These are phyloP conservation scores for Epichloe gansuensis DNA, from an alignment of 2,329 filamentous ascomycete genomes.

Conservation along the genomic window DNA sequence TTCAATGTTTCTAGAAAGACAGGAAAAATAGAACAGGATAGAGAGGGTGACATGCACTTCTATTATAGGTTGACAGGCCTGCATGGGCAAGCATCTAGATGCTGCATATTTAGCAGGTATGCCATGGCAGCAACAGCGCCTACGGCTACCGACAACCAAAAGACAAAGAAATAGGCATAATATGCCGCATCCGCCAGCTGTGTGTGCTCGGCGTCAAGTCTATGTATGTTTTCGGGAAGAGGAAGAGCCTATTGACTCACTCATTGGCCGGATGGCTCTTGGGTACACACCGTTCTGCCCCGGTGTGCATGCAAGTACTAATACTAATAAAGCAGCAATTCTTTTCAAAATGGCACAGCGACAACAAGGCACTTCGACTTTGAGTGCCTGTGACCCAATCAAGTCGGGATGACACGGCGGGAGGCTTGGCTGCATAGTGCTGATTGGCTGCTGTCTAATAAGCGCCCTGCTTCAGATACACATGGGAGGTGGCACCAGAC, in stretches of 20 bases:
- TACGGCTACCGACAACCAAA: neutral
- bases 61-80: conserved; percentile 13
- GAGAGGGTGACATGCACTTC: conserved; percentile 8
- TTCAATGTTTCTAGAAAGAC: conserved; percentile 7
- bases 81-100: neutral
- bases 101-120: too few relatives aligned
- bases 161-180: too few relatives aligned
- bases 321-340: neutral
- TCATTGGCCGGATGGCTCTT: neutral
- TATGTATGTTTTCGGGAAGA: too few relatives aligned
- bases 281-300: neutral
- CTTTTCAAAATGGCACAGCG: conserved; percentile 1
- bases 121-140: neutral
- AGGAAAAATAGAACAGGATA: neutral
- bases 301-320: neutral
- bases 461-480: neutral
- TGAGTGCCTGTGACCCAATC: neutral
- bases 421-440: neutral
- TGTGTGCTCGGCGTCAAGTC: too few relatives aligned
- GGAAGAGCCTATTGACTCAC: too few relatives aligned
- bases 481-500: too few relatives aligned
- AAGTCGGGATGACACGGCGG: neutral
- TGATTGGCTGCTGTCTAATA: conserved; percentile 5
- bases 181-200: too few relatives aligned
- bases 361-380: neutral